Conservation (phyloP, 2,329 filamentous ascomycete genomes). For the Ambrosiella xylebori region DNA sequence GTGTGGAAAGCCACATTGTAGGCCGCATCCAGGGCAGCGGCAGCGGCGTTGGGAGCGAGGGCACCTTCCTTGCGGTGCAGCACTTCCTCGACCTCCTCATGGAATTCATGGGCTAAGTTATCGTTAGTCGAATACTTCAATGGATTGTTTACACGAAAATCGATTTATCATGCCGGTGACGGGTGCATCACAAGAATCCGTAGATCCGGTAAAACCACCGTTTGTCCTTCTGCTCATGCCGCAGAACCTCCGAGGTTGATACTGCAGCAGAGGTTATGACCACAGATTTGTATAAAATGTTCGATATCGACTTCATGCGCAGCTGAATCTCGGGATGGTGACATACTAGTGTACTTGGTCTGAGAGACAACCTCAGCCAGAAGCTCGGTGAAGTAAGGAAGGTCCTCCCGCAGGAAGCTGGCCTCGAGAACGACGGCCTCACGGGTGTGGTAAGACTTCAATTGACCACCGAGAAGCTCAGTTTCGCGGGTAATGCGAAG, state of each 20-base stretch:
- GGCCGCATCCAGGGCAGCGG: constrained; percentile 68
- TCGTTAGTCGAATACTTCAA: constrained; percentile 13
- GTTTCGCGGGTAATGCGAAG: constrained; percentile 88
- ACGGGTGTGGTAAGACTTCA: constrained; percentile 74
- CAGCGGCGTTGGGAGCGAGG: constrained; percentile 42
- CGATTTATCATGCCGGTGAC: not conserved
- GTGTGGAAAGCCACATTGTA: constrained; percentile 83
- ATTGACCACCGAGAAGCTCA: constrained; percentile 84
- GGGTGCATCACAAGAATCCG: not conserved
- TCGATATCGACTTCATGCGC: not conserved
- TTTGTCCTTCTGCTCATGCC: constrained; percentile 8
- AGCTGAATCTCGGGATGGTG: not conserved
- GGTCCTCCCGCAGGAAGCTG: constrained; percentile 86
- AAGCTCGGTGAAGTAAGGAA: constrained; percentile 94
- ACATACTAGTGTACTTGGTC: constrained; percentile 67
- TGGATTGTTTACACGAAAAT: not conserved
- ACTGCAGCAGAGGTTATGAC: not conserved
- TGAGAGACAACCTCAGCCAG: constrained; percentile 77
- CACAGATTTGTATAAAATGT: not conserved
- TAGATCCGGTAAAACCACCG: constrained; percentile 1
- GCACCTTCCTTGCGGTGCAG: constrained; percentile 64
- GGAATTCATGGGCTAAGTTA: constrained; percentile 62
- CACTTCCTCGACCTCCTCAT: constrained; percentile 67
- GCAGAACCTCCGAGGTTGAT: constrained; percentile 7
- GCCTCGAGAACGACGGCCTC: constrained; percentile 86